Percentiles rank a stretch among this genome's conserved stretches.
These are phyloP conservation scores for Purpureocillium lavendulum DNA, from an alignment of 2,329 filamentous ascomycete species.

Conservation along the genomic window DNA sequence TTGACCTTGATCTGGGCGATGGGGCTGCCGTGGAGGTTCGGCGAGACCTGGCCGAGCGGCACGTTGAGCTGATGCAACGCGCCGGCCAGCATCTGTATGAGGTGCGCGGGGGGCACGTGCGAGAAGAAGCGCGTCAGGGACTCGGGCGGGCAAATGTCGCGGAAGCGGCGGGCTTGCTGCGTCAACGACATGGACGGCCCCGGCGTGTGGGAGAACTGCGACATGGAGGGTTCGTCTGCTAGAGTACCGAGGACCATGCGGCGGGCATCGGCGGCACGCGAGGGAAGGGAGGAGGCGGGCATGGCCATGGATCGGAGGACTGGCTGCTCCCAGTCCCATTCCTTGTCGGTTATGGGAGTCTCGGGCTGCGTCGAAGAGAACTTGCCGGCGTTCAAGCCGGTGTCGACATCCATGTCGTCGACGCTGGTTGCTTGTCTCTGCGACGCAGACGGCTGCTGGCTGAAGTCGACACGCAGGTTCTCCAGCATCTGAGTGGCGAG, in stretches of 20 bases:
- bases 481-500: conserved; percentile 95
- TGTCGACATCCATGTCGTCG: conserved; percentile 66
- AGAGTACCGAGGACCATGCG: conserved; percentile 53
- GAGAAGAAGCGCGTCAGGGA: conserved; percentile 91
- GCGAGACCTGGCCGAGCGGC: conserved; percentile 48
- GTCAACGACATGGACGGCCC: conserved; percentile 77
- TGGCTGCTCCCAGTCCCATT: conserved; percentile 85
- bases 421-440: conserved; percentile 20
- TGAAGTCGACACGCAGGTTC: conserved; percentile 81
- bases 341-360: conserved; percentile 60
- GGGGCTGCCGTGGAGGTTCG: conserved; percentile 43
- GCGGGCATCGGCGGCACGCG: conserved; percentile 21
- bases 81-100: conserved; percentile 72
- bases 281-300: conserved; percentile 25
- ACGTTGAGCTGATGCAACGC: conserved; percentile 82
- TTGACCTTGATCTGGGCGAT: conserved; percentile 63
- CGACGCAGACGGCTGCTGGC: conserved; percentile 50
- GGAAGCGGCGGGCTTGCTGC: conserved; percentile 80
- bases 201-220: conserved; percentile 75
- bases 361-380: conserved; percentile 84
- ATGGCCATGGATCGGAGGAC: conserved; percentile 43
- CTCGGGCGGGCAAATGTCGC: conserved; percentile 82
- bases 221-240: conserved; percentile 77
- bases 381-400: conserved; percentile 30
- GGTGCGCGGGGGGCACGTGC: conserved; percentile 61